These are phyloP conservation scores for Grifola frondosa DNA, from an alignment of 1,284 basidiomycete genomes.

Conservation along the genomic window DNA sequence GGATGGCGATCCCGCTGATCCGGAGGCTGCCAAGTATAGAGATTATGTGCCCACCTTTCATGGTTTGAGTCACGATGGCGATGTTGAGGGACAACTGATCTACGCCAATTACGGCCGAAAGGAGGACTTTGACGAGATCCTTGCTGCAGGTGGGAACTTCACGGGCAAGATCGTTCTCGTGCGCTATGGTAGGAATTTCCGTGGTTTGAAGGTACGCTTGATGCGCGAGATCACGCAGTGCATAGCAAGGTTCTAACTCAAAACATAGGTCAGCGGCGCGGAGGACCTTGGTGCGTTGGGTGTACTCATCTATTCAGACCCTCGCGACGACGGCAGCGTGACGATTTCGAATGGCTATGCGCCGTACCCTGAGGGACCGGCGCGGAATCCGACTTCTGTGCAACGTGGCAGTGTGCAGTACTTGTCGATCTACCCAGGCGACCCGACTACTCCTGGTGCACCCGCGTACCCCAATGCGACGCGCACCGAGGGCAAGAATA, in stretches of 20 bases:
- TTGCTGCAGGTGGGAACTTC: conserved; percentile 63
- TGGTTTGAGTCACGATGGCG: conserved; percentile 65
- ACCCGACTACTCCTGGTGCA: conserved; percentile 84
- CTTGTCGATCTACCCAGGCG: conserved; percentile 78
- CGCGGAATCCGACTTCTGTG: conserved; percentile 80
- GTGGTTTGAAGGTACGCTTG: conserved; percentile 72
- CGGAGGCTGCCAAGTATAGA: conserved; percentile 60
- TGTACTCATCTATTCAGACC: conserved; percentile 84
- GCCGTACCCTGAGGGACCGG: conserved; percentile 83
- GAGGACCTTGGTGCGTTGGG: conserved; percentile 80
- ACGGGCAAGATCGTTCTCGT: conserved; percentile 82
- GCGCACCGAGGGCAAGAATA: conserved; percentile 64
- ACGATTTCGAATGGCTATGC: conserved; percentile 77
- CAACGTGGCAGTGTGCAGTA: conserved; percentile 90
- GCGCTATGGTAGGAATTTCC: conserved; percentile 80
- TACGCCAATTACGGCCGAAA: conserved; percentile 84
- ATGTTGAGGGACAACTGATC: conserved; percentile 68
- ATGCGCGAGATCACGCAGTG: background rate
- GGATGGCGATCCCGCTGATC: conserved; percentile 61
- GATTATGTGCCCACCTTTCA: conserved; percentile 66
- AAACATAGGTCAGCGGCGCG: conserved; percentile 68
- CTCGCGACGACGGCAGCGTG: conserved; percentile 84
- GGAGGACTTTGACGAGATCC: conserved; percentile 43
- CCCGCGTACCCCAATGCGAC: conserved; percentile 87
- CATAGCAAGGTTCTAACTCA: background rate